Conservation (phyloP, 345 rosid genomes). For the Camelina sativa region DNA sequence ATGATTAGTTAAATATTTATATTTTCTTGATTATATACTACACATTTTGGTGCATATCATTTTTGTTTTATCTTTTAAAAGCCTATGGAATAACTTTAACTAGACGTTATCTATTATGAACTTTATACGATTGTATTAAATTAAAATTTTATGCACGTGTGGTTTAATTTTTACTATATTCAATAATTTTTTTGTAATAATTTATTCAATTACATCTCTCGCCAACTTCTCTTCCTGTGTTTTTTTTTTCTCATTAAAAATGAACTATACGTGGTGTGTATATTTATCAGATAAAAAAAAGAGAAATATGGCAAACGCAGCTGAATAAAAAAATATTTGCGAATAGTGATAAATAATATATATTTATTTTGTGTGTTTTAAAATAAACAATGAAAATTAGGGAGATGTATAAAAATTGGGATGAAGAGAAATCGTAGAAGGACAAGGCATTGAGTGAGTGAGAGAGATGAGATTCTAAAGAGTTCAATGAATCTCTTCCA, state of each 20-base stretch:
- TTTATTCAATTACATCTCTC: neutral
- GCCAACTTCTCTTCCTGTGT: neutral
- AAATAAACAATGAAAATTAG: neutral
- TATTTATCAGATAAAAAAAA: too few relatives aligned
- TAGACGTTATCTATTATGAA: neutral
- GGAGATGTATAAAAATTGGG: neutral
- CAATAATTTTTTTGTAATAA: slow-evolving; percentile 1
- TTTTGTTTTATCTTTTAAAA: neutral
- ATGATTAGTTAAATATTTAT: neutral
- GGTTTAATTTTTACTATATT: neutral
- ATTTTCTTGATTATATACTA: neutral
- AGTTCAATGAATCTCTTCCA: slow-evolving; percentile 38
- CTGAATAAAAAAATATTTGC: too few relatives aligned
- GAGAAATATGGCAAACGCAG: too few relatives aligned
- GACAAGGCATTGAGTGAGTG: slow-evolving; percentile 14
- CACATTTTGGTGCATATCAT: neutral
- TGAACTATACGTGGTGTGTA: too few relatives aligned
- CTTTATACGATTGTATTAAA: neutral
- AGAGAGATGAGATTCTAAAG: slow-evolving; percentile 16
- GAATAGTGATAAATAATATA: too few relatives aligned
- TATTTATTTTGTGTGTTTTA: too few relatives aligned
- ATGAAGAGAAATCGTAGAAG: slow-evolving; percentile 15
- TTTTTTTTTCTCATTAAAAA: neutral
- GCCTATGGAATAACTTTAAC: neutral
- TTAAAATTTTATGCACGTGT: slow-evolving; percentile 6